Evolutionary conservation across 192 early-diverging fungal species (phyloP).

Genomic region (Backusella mclennaniae): DNA sequence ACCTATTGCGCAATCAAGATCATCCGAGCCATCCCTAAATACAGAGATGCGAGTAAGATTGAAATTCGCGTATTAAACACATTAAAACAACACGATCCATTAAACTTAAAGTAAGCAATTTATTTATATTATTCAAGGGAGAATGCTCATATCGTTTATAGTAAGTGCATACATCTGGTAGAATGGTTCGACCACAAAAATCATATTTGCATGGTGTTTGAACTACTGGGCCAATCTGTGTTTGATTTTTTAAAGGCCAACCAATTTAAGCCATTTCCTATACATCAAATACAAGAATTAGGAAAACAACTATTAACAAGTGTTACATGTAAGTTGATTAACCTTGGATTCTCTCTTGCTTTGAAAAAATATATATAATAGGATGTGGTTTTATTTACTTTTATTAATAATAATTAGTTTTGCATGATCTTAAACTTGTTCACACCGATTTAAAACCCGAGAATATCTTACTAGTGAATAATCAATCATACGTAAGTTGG

Average conservation of each 20-base stretch:
- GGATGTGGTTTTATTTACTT: neutral
- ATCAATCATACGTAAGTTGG: conserved; percentile 20
- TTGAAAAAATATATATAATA: no score
- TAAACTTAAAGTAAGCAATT: conserved; percentile 66
- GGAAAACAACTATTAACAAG: conserved; percentile 82
- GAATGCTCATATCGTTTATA: conserved; percentile 22
- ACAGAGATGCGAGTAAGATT: conserved; percentile 87
- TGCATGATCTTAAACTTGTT: conserved; percentile 82
- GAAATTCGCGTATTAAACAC: conserved; percentile 87
- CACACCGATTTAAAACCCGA: conserved; percentile 99
- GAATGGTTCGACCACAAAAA: conserved; percentile 86
- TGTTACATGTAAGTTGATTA: conserved; percentile 65
- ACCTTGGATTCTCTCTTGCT: neutral
- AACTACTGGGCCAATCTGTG: conserved; percentile 79
- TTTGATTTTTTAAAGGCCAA: conserved; percentile 98
- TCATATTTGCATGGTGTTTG: conserved; percentile 99
- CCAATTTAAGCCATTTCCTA: conserved; percentile 84
- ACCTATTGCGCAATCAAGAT: conserved; percentile 86
- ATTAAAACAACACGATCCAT: conserved; percentile 78
- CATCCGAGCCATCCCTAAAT: conserved; percentile 91
- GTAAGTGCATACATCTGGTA: conserved; percentile 86
- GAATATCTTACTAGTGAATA: conserved; percentile 78
- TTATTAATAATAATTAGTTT: conserved; percentile 38
- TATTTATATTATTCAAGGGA: neutral
- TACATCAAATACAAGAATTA: conserved; percentile 82